phyloP scores from a whole-genome alignment of 352 stramenopile genomes.

The Thalassiosira ordinaria region DNA sequence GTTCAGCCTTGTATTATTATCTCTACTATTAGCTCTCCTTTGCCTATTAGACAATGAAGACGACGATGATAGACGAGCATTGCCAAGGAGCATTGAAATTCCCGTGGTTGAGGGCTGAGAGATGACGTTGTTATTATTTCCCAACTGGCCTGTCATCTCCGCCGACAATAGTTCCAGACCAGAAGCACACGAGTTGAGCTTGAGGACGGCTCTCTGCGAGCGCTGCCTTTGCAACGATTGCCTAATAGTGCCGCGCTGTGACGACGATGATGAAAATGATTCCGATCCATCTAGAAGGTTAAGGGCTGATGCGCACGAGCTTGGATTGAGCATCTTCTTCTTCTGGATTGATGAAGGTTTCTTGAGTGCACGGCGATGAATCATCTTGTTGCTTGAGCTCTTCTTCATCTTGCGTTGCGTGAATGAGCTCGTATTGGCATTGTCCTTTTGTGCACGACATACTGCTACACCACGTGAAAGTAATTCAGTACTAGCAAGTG shows the following conservation, averaged over 20 bases:
- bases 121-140: neutral
- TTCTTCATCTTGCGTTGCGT: neutral
- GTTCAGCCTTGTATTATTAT: neutral
- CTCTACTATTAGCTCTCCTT: neutral
- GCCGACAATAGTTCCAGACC: neutral
- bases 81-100: neutral
- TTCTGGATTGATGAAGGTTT: no score
- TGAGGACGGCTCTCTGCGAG: neutral
- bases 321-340: neutral
- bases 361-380: no score
- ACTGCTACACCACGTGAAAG: neutral
- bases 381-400: neutral
- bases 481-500: neutral
- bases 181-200: conserved; percentile 2
- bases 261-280: neutral
- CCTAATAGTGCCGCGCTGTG: neutral
- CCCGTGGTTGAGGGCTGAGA: neutral
- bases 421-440: neutral
- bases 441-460: neutral
- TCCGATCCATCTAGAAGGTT: neutral
- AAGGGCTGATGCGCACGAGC: conserved; percentile 10
- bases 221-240: no score
- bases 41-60: neutral
- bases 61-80: neutral
- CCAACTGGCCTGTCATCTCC: neutral